Evolutionary conservation across 2,329 filamentous ascomycete genomes (phyloP), one percentile per base, ranked within the genome.

Genomic region (Lecanicillium sp.): DNA sequence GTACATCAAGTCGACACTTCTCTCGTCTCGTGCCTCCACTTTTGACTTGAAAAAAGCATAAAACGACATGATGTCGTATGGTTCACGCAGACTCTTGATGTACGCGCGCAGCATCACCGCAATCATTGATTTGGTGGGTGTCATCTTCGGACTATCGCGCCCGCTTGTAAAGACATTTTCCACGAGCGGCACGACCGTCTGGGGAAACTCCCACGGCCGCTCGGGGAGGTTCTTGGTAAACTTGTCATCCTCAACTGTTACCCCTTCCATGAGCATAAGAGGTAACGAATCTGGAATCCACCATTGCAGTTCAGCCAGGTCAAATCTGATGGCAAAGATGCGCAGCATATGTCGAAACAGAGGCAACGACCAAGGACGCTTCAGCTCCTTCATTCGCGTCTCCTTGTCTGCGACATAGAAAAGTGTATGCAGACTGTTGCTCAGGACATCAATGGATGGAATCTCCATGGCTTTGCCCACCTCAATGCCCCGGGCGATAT

Each of bases 401-500:
- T 75, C 71, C 37, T 55, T 54, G 28, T 65, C 56, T 3, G 61
- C 62, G 35, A 68, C 60, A 37, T 61, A 54, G 39, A 69, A 69
- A 8, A 79, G 62, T 15, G 67, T 56, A 48, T 79, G 69, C 17
- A 82, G 56, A 0, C 49, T 53, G 22, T 61, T 60, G 44, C 62
- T 62, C 17, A 62, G 50, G 13, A 64, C 51, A 14, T 57, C 52
- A 3, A 54, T 47, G 13, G 49, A 43, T 3, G 68, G 47, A 33
- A 64, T 65, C 4, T 69, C 56, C 36, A 81, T 66, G 32, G 83
- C 68, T 22, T 65, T 62, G 31, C 59, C 61, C 1, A 65, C 49
- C 10, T 61, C 63, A 19, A 63, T 44, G 2, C 59, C 52, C 22
- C 50, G 50, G 13, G 45, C 40, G n/a, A 87, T 65, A 18, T 69